Evolutionary conservation across 768 basidiomycete species (phyloP), one percentile per base, ranked within the genome.

Genomic region (Russula vinacea): DNA sequence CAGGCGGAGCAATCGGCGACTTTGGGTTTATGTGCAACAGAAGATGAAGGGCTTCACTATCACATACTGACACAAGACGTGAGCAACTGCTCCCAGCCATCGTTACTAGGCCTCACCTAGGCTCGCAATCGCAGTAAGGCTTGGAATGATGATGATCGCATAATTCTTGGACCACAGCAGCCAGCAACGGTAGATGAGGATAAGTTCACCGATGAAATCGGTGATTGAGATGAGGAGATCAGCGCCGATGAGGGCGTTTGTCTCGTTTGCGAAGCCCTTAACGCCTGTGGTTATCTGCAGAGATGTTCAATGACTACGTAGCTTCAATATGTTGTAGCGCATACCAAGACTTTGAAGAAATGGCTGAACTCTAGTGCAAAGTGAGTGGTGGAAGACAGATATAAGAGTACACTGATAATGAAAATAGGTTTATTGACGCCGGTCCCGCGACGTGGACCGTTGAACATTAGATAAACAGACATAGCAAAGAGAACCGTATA

Each of bases 121-220:
- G 37, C 74, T 73, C 10, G 64, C 70, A 13, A 78, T 16, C 1
- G 78, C 70, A 8, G 73, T 65, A 10, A 79, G 68, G 57, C 74
- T 50, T 2, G 79, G 79, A 2, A 79, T 52, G 29, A 76, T 44
- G 33, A 75, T 54, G 40, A 80, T 49, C 61, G 70, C 73, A 62
- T 73, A 73, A 44, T 73, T 76, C 56, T 66, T 69, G 2, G 67
- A 72, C 77, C 78, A 80, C 52, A 80, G 52, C 64, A 77, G 67
- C 74, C 76, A 80, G 69, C 77, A 79, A 35, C 80, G 79, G 60
- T 79, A 79, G 33, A 77, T 66, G 39, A 79, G 73, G 54, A 75
- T 64, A 40, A 73, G n/a, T 67, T 78, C 71, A 1, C 76, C 77
- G 24, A 76, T 35, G 47, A 79, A 72, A 65, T 78, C 76, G 0